Evolutionary conservation across 164 flowering plant species (phyloP), one percentile per base, ranked within the genome.

Genomic region (Magnolia sinica): DNA sequence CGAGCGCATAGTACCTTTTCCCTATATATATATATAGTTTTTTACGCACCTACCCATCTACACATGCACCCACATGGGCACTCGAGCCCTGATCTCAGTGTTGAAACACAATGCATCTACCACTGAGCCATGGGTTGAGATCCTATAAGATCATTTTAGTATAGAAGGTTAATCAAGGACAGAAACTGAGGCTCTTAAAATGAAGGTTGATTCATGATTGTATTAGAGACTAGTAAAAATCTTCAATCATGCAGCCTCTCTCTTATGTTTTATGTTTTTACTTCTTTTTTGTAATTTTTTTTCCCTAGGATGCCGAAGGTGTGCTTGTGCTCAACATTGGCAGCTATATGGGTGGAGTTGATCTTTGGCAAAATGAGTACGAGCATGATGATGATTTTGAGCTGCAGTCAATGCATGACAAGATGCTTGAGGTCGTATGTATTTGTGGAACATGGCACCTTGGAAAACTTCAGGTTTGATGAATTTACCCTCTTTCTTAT

Each of bases 311-410:
- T 80, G 79, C 91, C 8, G 96, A 91, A 79, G 96, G 96, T 70
- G 71, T 91, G 24, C 87, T 91, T 80, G 90, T 91, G 75, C 90
- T 88, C 61, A 91, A 91, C 79, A 91, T 90, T 75, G 89, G 91
- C 31, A 90, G 93, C 82, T 91, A 90, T 81, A 90, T 89, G 94
- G 92, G 94, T 66, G 94, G 94, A 59, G 94, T 90, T 64, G 89
- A 90, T 79, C 90, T 89, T 70, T 90, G 92, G 92, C 92, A 92
- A 83, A 92, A 92, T 77, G 92, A 90, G 59, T 83, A 83, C 82
- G 96, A 90, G 75, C 87, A 90, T 81, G 89, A 90, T 79, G 95
- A 91, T 73, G 85, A 84, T 79, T 91, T 90, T 77, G 79, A 77
- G 77, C 85, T 79, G 50, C 95, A 90, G 82, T 87, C 82, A 22